Conservation (phyloP, 2,329 filamentous ascomycete species). For the Ophiostoma himal-ulmi region DNA sequence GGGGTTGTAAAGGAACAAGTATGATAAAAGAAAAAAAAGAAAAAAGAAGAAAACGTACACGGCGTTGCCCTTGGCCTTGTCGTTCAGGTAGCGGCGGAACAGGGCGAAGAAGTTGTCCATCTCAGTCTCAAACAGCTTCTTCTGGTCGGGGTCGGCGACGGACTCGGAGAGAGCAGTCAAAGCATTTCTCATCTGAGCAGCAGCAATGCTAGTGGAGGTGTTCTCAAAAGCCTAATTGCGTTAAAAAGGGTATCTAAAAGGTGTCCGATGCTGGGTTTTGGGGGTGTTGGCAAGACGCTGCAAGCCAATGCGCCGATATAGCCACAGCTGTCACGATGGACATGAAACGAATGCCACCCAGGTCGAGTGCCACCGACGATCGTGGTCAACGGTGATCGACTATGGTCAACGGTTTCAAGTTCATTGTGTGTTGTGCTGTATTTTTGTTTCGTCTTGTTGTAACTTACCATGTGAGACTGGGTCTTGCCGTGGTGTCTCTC, state of each 20-base stretch:
- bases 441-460: neutral
- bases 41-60: slow-evolving; percentile 48
- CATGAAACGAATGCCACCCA: neutral
- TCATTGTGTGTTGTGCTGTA: neutral
- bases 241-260: slow-evolving; percentile 31
- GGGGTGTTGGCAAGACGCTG: neutral
- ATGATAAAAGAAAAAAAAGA: neutral
- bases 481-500: slow-evolving; percentile 77
- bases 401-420: neutral
- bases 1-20: too few species aligned
- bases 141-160: slow-evolving; percentile 72
- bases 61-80: slow-evolving; percentile 96
- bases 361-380: neutral
- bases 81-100: slow-evolving; percentile 96
- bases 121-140: slow-evolving; percentile 96
- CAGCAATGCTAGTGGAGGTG: slow-evolving; percentile 95
- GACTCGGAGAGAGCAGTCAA: slow-evolving; percentile 88
- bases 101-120: slow-evolving; percentile 99
- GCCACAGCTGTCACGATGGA: neutral
- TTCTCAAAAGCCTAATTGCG: slow-evolving; percentile 88
- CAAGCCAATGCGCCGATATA: neutral
- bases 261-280: neutral
- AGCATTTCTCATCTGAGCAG: slow-evolving; percentile 97
- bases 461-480: slow-evolving; percentile 76
- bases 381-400: neutral